These are phyloP conservation scores for Huntiella bhutanensis DNA, from an alignment of 2,329 filamentous ascomycete species.

Conservation along the genomic window DNA sequence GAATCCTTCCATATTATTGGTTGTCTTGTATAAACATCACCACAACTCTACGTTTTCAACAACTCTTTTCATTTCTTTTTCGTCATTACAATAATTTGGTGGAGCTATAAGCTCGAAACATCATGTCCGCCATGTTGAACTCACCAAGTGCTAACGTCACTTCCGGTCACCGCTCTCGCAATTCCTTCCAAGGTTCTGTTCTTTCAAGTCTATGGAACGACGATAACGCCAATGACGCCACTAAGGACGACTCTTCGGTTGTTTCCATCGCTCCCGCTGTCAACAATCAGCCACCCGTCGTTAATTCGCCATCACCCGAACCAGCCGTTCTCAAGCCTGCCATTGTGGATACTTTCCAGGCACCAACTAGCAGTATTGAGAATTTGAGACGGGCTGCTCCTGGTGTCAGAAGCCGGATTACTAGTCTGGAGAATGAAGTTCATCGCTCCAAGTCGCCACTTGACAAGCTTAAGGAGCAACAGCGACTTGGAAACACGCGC, in stretches of 20 bases:
- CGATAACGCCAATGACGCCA: conserved; percentile 5
- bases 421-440: conserved; percentile 10
- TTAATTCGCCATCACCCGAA: not conserved
- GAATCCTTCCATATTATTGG: too few species aligned
- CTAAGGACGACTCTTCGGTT: not conserved
- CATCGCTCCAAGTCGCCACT: conserved; percentile 11
- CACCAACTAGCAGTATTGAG: conserved; percentile 8
- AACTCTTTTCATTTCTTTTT: not conserved
- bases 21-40: not conserved
- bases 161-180: conserved; percentile 3
- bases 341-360: conserved; percentile 7
- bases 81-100: not conserved
- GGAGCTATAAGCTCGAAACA: not conserved
- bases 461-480: conserved; percentile 12
- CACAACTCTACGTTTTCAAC: not conserved
- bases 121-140: not conserved
- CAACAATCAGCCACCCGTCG: not conserved
- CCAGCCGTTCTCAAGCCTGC: not conserved
- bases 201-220: conserved; percentile 12
- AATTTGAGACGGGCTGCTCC: conserved; percentile 11
- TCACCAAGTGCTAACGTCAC: not conserved
- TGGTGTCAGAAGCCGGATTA: conserved; percentile 10
- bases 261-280: not conserved
- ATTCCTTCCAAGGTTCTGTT: conserved; percentile 11
- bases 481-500: conserved; percentile 4